Conservation (phyloP, 1,284 basidiomycete genomes). For the Trichosporon asahii region DNA sequence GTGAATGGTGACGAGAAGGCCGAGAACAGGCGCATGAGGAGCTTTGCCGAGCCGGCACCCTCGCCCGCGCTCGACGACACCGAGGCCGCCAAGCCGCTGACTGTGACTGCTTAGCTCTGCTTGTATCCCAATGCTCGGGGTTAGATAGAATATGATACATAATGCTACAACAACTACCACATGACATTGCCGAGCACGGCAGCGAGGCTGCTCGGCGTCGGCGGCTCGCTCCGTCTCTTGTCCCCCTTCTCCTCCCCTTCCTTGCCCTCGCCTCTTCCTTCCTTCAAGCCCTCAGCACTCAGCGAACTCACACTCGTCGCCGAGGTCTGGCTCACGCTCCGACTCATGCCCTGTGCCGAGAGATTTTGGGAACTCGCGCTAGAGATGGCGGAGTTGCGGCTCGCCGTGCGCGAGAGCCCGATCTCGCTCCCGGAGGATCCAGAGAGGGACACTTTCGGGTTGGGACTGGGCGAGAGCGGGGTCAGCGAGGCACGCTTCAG, state of each 20-base stretch:
- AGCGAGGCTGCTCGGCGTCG: neutral
- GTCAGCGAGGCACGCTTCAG: neutral
- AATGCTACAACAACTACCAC: slow-evolving; percentile 2
- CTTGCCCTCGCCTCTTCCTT: neutral
- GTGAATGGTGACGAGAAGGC: neutral
- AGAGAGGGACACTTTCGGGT: neutral
- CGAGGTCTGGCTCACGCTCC: neutral
- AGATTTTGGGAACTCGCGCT: neutral
- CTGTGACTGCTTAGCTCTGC: neutral
- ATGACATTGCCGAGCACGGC: neutral
- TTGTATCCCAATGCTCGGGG: neutral
- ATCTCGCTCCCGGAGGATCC: neutral
- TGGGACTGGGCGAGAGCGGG: neutral
- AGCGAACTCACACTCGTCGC: neutral
- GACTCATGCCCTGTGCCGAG: neutral
- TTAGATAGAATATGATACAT: slow-evolving; percentile 1
- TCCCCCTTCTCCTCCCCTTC: neutral
- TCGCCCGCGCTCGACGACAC: neutral
- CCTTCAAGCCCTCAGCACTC: neutral
- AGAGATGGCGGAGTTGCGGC: neutral
- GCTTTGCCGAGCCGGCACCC: neutral
- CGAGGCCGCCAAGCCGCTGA: neutral
- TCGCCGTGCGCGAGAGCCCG: neutral
- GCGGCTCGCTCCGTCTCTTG: neutral
- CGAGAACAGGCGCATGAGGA: neutral